phyloP scores from a whole-genome alignment of 352 stramenopile genomes.

The Hyaloperonospora brassicae region DNA sequence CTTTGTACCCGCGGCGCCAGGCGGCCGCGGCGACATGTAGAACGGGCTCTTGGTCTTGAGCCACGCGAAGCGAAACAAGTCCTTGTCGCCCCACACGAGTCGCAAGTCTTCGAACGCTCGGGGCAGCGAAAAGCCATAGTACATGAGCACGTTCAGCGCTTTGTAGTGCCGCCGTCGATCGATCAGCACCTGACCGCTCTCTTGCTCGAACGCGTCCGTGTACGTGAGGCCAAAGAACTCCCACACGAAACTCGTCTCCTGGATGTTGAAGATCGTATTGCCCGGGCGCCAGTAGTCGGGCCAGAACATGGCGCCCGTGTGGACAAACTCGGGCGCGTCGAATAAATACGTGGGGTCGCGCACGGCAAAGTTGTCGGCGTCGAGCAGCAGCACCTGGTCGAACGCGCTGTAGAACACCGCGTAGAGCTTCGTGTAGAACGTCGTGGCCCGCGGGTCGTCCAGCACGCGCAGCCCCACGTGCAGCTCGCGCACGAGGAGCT shows the following conservation, averaged over 20 bases:
- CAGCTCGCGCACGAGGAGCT: constrained; percentile 30
- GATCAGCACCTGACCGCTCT: constrained; percentile 72
- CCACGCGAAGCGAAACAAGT: constrained; percentile 77
- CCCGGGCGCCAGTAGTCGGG: constrained; percentile 68
- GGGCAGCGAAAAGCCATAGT: constrained; percentile 46
- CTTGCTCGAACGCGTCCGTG: constrained; percentile 71
- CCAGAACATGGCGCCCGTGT: constrained; percentile 71
- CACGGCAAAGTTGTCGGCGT: constrained; percentile 54
- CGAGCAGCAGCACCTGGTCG: constrained; percentile 46
- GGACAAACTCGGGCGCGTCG: constrained; percentile 40
- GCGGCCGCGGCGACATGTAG: constrained; percentile 46
- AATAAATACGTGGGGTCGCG: constrained; percentile 63
- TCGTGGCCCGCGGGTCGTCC: constrained; percentile 29
- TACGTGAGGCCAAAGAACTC: constrained; percentile 52
- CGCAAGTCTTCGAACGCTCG: constrained; percentile 37
- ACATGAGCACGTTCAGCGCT: constrained; percentile 69
- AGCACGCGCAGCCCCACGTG: constrained; percentile 42
- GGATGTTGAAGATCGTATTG: constrained; percentile 77
- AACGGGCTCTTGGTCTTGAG: constrained; percentile 64
- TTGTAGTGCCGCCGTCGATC: constrained; percentile 41
- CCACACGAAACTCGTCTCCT: constrained; percentile 60
- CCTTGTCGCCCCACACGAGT: constrained; percentile 77
- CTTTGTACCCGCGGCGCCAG: constrained; percentile 42
- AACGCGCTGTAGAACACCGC: constrained; percentile 49
- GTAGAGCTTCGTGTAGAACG: constrained; percentile 53